phyloP scores from a whole-genome alignment of 2,329 filamentous ascomycete species.

The Metarhizium album region DNA sequence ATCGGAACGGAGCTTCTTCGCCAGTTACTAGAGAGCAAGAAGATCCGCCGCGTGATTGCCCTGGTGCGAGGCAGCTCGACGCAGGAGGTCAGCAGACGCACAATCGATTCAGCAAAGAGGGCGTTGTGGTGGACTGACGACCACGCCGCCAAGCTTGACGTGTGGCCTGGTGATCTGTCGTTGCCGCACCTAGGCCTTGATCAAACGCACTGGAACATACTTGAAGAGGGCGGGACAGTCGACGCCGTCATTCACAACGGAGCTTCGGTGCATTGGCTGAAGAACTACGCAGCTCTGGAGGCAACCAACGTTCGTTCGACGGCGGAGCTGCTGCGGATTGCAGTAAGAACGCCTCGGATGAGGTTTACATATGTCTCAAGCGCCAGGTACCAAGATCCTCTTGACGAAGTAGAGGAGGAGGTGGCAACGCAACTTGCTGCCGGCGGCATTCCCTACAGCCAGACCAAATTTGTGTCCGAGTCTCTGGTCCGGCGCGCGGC shows the following conservation, averaged over 20 bases:
- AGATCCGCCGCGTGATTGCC: constrained; percentile 2
- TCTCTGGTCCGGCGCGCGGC: constrained; percentile 11
- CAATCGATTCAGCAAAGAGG: constrained; percentile 4
- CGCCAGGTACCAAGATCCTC: neutral
- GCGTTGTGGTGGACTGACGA: constrained; percentile 6
- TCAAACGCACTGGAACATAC: neutral
- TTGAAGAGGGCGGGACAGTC: neutral
- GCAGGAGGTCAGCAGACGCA: neutral
- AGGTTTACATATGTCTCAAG: constrained; percentile 4
- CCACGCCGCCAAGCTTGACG: constrained; percentile 6
- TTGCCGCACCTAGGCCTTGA: neutral
- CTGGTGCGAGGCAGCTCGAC: constrained; percentile 2
- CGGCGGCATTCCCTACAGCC: constrained; percentile 9
- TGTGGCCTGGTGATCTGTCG: constrained; percentile 6
- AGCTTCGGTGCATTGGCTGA: constrained; percentile 6
- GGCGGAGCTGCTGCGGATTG: constrained; percentile 3
- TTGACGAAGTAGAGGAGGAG: neutral
- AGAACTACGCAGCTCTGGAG: constrained; percentile 6
- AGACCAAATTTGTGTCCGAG: constrained; percentile 15
- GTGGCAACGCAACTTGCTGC: neutral
- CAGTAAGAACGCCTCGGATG: neutral
- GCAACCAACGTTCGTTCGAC: constrained; percentile 7
- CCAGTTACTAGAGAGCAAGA: constrained; percentile 4
- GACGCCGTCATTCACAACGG: constrained; percentile 10
- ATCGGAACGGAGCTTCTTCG: constrained; percentile 8